Conservation (phyloP, 2,329 filamentous ascomycete genomes). For the Arthrobotrys pseudoclavata region DNA sequence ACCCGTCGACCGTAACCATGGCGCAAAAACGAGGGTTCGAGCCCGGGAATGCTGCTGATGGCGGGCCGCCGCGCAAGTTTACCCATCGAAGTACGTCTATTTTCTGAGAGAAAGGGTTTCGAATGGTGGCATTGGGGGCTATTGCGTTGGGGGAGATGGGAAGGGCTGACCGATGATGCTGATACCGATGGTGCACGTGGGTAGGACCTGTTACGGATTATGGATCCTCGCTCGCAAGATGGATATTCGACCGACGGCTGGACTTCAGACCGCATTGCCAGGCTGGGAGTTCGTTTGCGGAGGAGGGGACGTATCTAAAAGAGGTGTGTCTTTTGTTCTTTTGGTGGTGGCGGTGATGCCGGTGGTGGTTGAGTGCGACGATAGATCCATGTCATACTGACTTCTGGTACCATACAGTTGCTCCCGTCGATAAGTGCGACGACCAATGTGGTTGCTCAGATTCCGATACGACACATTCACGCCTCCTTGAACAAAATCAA, state of each 20-base stretch:
- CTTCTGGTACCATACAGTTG: conserved; percentile 74
- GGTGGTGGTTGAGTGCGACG: conserved; percentile 50
- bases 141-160: conserved; percentile 1
- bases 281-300: conserved; percentile 66
- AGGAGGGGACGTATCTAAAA: conserved; percentile 55
- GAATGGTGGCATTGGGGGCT: background rate
- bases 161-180: conserved; percentile 6
- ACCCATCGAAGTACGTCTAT: conserved; percentile 53
- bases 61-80: conserved; percentile 55
- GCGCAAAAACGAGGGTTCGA: conserved; percentile 58
- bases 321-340: conserved; percentile 37
- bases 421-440: conserved; percentile 80
- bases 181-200: background rate
- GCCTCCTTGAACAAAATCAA: conserved; percentile 99
- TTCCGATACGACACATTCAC: conserved; percentile 94
- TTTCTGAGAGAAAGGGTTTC: background rate
- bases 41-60: conserved; percentile 36
- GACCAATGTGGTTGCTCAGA: conserved; percentile 82
- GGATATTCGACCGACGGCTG: conserved; percentile 85
- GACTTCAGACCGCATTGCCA: conserved; percentile 79
- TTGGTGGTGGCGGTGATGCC: background rate
- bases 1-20: conserved; percentile 26
- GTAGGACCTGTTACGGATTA: conserved; percentile 92
- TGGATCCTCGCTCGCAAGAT: conserved; percentile 88
- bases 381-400: conserved; percentile 38